Evolutionary conservation across 2,329 filamentous ascomycete species (phyloP).

Genomic region (Ophidiomyces ophidiicola): DNA sequence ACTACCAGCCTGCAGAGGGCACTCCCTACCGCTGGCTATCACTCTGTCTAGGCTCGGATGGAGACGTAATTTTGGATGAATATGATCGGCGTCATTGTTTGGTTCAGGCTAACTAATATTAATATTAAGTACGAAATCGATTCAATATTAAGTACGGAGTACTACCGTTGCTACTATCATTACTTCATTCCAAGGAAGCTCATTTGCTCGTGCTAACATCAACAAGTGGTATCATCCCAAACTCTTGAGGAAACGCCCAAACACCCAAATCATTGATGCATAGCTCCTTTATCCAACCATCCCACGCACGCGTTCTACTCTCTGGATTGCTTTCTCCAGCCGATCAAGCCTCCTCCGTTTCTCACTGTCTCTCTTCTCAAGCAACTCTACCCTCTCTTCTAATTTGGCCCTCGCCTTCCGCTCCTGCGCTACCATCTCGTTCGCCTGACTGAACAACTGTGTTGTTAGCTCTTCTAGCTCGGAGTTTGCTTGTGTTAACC

Average conservation of each 20-base stretch:
- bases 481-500: slow-evolving; percentile 41
- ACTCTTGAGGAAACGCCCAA: too few species aligned
- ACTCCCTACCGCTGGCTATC: too few species aligned
- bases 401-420: slow-evolving; percentile 45
- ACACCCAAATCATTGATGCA: neutral
- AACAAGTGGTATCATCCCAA: neutral
- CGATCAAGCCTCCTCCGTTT: slow-evolving; percentile 42
- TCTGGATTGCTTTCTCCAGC: slow-evolving; percentile 44
- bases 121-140: too few species aligned
- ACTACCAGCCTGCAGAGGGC: too few species aligned
- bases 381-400: slow-evolving; percentile 36
- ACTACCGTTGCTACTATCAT: neutral
- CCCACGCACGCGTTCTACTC: slow-evolving; percentile 46
- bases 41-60: too few species aligned
- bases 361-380: slow-evolving; percentile 37
- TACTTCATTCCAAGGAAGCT: slow-evolving; percentile 2
- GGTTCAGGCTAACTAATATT: too few species aligned
- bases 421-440: slow-evolving; percentile 55
- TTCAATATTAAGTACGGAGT: too few species aligned
- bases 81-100: too few species aligned
- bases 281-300: slow-evolving; percentile 30
- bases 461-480: slow-evolving; percentile 52
- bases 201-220: slow-evolving; percentile 4
- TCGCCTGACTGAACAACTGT: slow-evolving; percentile 50
- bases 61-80: too few species aligned